phyloP scores from a whole-genome alignment of 2,329 filamentous ascomycete genomes.

The Parafenestella ontariensis region DNA sequence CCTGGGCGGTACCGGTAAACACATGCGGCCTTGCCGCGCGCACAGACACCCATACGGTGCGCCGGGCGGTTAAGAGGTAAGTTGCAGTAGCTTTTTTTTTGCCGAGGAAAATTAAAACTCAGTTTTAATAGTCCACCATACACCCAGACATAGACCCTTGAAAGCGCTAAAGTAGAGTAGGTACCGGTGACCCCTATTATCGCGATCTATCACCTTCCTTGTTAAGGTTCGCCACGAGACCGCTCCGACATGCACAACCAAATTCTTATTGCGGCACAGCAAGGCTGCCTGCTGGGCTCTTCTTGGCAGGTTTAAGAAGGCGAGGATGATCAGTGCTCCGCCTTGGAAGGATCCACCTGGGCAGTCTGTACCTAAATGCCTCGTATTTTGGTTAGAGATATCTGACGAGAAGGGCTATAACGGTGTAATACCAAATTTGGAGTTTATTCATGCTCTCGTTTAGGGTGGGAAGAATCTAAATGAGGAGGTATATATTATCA shows the following conservation, averaged over 20 bases:
- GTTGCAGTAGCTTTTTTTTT: too few relatives aligned
- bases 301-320: neutral
- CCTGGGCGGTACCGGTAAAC: too few relatives aligned
- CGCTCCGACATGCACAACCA: neutral
- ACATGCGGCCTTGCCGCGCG: too few relatives aligned
- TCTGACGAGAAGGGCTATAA: neutral
- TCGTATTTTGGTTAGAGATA: neutral
- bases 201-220: neutral
- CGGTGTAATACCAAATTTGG: neutral
- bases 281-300: neutral
- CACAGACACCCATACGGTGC: too few relatives aligned
- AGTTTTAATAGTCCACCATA: too few relatives aligned
- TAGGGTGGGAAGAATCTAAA: neutral
- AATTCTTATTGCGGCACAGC: neutral
- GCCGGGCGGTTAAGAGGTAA: too few relatives aligned
- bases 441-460: neutral
- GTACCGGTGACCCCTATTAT: neutral
- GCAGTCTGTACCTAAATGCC: neutral
- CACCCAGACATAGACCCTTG: neutral
- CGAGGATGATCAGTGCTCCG: neutral
- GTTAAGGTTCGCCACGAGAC: neutral
- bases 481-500: neutral
- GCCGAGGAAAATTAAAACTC: too few relatives aligned
- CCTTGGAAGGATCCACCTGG: neutral
- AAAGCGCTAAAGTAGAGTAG: neutral